Evolutionary conservation across 2,329 filamentous ascomycete species (phyloP), one percentile per base, ranked within the genome.

Genomic region (Metarhizium robertsii): DNA sequence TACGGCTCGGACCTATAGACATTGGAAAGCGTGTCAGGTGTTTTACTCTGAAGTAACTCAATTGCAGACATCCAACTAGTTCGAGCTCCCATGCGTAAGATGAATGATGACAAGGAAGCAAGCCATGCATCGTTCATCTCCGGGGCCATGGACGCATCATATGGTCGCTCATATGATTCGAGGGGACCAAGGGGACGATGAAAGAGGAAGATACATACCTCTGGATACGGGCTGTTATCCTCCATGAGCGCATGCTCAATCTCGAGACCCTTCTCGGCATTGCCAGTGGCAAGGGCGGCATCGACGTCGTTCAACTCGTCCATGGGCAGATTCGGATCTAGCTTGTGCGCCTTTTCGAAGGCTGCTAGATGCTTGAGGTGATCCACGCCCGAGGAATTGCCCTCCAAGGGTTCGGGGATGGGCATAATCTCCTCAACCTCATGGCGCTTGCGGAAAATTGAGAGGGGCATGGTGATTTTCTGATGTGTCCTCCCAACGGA

Each of bases 161-260:
- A 11, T 8, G 18, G 25, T 48, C 25, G 45, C 25, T 48, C 45
- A 30, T 32, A 2, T 48, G 6, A 30, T 48, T 30, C 25, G 45
- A 43, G 18, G 16, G 18, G 8, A 30, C 10, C 50, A 20, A 34
- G 25, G 51, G 20, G 34, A 38, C 29, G 6, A 3, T 3, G 10
- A 34, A 34, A 34, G 10, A 34, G 10, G 10, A 34, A 34, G 7
- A 34, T 25, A 45, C 73, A 61, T 67, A 84, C 81, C 71, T 86
- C 83, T 42, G 82, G 81, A 63, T 86, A 87, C 2, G 84, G 84
- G 50, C 83, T 86, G 66, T 86, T 83, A 56, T 86, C 82, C 64
- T 85, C 76, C 63, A 84, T 73, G 56, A 80, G 69, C 50, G 80
- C 79, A 61, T 79, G 76, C 62, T 84, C 79, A 60, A 85, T 76